Percentiles rank a stretch among this genome's conserved stretches.
Conservation (phyloP, 805 yeast species). For the Ogataea sp. region DNA sequence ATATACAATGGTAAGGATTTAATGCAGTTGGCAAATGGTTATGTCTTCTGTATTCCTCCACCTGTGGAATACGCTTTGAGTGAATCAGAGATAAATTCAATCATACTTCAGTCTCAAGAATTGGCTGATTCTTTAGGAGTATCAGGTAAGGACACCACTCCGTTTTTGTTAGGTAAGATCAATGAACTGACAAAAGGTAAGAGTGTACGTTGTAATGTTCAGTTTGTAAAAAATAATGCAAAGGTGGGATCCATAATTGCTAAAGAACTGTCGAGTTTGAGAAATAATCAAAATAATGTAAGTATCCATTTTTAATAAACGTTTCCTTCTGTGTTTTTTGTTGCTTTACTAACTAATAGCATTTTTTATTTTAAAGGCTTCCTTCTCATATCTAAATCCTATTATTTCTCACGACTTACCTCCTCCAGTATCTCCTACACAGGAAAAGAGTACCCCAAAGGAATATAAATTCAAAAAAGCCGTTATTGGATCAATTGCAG, state of each 20-base stretch:
- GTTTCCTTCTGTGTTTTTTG: too few relatives aligned
- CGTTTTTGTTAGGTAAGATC: conserved; percentile 60
- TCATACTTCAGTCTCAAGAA: conserved; percentile 50
- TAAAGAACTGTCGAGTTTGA: conserved; percentile 32
- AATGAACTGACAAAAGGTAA: conserved; percentile 62
- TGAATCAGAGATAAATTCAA: conserved; percentile 38
- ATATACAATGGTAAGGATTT: conserved; percentile 37
- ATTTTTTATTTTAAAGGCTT: too few relatives aligned
- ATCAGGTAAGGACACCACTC: conserved; percentile 71
- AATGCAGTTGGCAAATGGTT: conserved; percentile 57
- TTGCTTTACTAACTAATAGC: too few relatives aligned
- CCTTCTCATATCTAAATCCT: too few relatives aligned
- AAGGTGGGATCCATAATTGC: conserved; percentile 63
- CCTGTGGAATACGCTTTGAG: conserved; percentile 56
- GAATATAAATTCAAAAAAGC: conserved; percentile 21
- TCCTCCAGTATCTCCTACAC: too few relatives aligned
- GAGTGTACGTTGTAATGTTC: conserved; percentile 62
- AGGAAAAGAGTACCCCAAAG: too few relatives aligned
- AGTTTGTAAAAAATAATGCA: conserved; percentile 75
- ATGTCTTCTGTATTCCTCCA: conserved; percentile 76
- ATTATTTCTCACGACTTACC: too few relatives aligned
- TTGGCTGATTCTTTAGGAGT: conserved; percentile 49
- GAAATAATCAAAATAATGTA: background rate
- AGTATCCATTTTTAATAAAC: too few relatives aligned
- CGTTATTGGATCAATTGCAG: conserved; percentile 69